Conservation (phyloP, 73 alveolate species). For the Paramecium caudatum region DNA sequence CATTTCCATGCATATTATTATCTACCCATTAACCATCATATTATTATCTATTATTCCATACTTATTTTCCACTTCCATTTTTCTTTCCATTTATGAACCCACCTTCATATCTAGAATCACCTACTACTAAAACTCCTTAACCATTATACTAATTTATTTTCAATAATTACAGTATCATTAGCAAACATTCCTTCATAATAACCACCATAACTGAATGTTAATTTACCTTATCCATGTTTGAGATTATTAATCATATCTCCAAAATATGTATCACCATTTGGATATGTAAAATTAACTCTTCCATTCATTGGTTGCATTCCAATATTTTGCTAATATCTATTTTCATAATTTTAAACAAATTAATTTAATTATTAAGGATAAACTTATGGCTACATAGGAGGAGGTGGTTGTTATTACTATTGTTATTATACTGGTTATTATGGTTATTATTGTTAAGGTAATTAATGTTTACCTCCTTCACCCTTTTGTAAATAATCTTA, state of each 20-base stretch:
- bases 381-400: background rate
- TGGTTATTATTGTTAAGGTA: background rate
- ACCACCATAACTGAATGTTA: constrained; percentile 42
- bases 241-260: constrained; percentile 58
- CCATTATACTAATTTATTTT: constrained; percentile 14
- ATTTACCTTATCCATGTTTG: constrained; percentile 54
- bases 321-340: background rate
- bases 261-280: constrained; percentile 1
- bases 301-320: constrained; percentile 40
- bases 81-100: constrained; percentile 30
- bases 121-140: constrained; percentile 28
- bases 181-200: constrained; percentile 44
- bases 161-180: constrained; percentile 1
- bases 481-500: constrained; percentile 10
- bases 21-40: constrained; percentile 67
- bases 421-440: background rate
- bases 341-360: constrained; percentile 48
- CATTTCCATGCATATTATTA: constrained; percentile 67
- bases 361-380: background rate
- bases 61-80: constrained; percentile 43
- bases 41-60: constrained; percentile 46
- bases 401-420: background rate
- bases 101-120: constrained; percentile 63
- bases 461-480: background rate
- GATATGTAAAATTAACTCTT: constrained; percentile 23